These are phyloP conservation scores for Chlorencoelia australis DNA, from an alignment of 2,329 filamentous ascomycete species.

Conservation along the genomic window DNA sequence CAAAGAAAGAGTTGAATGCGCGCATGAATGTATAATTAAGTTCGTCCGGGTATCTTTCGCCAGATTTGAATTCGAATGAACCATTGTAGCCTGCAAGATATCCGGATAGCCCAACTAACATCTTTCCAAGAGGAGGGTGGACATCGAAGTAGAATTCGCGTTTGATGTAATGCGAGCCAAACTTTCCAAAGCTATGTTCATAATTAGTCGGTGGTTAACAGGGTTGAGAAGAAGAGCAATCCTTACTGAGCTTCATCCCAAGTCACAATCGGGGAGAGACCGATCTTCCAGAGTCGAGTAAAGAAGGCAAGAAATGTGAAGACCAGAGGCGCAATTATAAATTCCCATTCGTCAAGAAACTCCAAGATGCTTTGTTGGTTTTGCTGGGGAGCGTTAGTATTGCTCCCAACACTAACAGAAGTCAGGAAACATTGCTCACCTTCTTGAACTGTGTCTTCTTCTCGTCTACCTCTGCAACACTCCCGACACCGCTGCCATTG, in stretches of 20 bases:
- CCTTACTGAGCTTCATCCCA: slow-evolving; percentile 69
- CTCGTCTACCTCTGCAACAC: slow-evolving; percentile 41
- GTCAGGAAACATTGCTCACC: slow-evolving; percentile 30
- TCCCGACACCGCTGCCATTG: slow-evolving; percentile 28
- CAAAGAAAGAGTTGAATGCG: slow-evolving; percentile 91
- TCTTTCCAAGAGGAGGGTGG: slow-evolving; percentile 93
- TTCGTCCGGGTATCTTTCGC: slow-evolving; percentile 86
- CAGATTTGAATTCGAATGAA: slow-evolving; percentile 98
- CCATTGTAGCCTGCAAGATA: slow-evolving; percentile 97
- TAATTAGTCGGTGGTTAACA: slow-evolving; percentile 8
- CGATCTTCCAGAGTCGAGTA: slow-evolving; percentile 61
- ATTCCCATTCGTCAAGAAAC: slow-evolving; percentile 54
- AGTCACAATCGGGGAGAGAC: slow-evolving; percentile 61
- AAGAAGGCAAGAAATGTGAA: slow-evolving; percentile 54
- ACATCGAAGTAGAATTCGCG: slow-evolving; percentile 99
- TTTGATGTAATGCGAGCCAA: slow-evolving; percentile 97
- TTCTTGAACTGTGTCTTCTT: slow-evolving; percentile 50
- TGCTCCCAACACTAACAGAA: not conserved
- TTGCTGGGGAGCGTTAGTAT: slow-evolving; percentile 22
- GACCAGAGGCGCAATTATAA: slow-evolving; percentile 49
- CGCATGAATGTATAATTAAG: slow-evolving; percentile 98
- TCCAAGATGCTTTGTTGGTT: slow-evolving; percentile 49
- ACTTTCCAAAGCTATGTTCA: slow-evolving; percentile 71
- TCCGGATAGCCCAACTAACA: slow-evolving; percentile 92
- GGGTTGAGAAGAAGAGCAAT: slow-evolving; percentile 27